Conservation (phyloP, 2,329 filamentous ascomycete genomes). For the Huntiella omanensis region DNA sequence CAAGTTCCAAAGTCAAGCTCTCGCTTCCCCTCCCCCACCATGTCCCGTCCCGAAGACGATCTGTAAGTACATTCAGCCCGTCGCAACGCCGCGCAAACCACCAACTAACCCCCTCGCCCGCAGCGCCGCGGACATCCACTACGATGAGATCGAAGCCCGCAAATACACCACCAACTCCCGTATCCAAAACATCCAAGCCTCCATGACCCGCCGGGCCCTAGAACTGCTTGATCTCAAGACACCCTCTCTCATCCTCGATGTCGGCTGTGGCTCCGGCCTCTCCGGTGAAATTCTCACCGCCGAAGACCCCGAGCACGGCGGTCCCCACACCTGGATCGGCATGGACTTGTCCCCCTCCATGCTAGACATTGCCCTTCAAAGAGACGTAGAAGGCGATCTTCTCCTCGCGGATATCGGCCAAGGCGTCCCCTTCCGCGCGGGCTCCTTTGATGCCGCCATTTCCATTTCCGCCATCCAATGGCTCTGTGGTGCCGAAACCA, state of each 20-base stretch:
- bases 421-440: conserved; percentile 80
- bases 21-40: conserved; percentile 25
- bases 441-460: conserved; percentile 86
- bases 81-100: not conserved
- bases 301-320: conserved; percentile 49
- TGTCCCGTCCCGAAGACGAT: conserved; percentile 94
- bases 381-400: conserved; percentile 86
- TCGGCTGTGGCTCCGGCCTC: conserved; percentile 90
- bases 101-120: not conserved
- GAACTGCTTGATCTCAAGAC: conserved; percentile 65
- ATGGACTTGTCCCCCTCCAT: conserved; percentile 94
- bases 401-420: conserved; percentile 89
- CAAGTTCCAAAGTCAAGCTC: not conserved
- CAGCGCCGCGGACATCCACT: conserved; percentile 90
- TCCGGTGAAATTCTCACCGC: conserved; percentile 82
- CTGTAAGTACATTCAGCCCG: conserved; percentile 35
- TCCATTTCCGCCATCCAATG: conserved; percentile 95
- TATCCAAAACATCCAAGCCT: conserved; percentile 85
- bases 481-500: conserved; percentile 89
- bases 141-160: conserved; percentile 84
- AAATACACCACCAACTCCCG: conserved; percentile 96
- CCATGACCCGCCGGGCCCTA: conserved; percentile 86
- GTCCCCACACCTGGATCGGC: conserved; percentile 88
- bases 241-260: conserved; percentile 79
- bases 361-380: conserved; percentile 82